Evolutionary conservation across 169 alveolate species (phyloP), one percentile per base, ranked within the genome.

Genomic region (Plasmodium ovale): DNA sequence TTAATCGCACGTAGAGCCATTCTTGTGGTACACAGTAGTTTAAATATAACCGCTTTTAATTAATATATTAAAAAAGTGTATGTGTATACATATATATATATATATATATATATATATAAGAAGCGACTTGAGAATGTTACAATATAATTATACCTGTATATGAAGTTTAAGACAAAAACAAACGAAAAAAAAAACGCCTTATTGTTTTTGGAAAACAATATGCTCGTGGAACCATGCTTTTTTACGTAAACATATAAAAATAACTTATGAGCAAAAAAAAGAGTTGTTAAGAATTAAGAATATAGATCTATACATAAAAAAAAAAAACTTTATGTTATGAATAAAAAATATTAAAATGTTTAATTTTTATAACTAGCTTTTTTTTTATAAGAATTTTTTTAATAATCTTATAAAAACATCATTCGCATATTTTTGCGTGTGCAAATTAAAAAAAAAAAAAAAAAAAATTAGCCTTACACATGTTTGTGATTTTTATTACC

Each of bases 391-490:
- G 10, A 7, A 19, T 69, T 69, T 69, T 68, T 68, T 69, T 47
- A 31, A n/a, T 19, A 64, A 31, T 68, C 19, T 44, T 68, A 21
- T 42, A 42, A 9, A 69, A 54, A 29, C 25, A n/a, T n/a, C 16
- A 51, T 51, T 51, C 14, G 7, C 3, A 16, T 54, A n/a, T 54
- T 69, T 69, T 69, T 47, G 44, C 62, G 82, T 69, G 82, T 69
- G 82, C 67, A 64, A n/a, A n/a, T n/a, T n/a, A 64, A 33, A 64
- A 33, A 64, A 64, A 64, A 64, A 60, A 60, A 62, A 68, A 69
- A 69, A 69, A 69, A 69, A 69, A 69, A 44, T 2, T 29, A 49
- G 35, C 82, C 82, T 69, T 19, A 69, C 65, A 19, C 42, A 33
- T 27, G 12, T 54, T 23, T 31, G 19, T 69, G 64, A 29, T 47